These are phyloP conservation scores for Basipetospora chlamydospora DNA, from an alignment of 2,329 filamentous ascomycete genomes.

Conservation along the genomic window DNA sequence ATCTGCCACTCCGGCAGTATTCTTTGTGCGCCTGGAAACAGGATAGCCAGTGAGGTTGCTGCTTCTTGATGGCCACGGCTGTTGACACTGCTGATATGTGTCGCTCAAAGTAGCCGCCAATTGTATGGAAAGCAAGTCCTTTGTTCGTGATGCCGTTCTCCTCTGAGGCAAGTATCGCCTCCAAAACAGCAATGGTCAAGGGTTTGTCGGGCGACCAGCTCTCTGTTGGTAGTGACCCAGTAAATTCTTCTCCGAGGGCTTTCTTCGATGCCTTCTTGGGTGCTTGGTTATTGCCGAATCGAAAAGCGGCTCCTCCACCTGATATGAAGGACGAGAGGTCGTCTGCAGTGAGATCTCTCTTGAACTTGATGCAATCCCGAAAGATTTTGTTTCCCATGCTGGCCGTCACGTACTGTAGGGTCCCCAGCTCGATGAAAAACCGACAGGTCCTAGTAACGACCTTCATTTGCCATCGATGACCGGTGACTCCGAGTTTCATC, in stretches of 20 bases:
- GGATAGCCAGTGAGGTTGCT: constrained; percentile 24
- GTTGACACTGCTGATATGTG: constrained; percentile 15
- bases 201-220: constrained; percentile 16
- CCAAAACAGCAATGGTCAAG: constrained; percentile 19
- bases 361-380: constrained; percentile 47
- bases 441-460: constrained; percentile 42
- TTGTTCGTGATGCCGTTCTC: constrained; percentile 19
- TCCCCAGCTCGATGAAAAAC: constrained; percentile 39
- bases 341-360: constrained; percentile 37
- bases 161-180: constrained; percentile 18
- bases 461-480: constrained; percentile 45
- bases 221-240: background rate
- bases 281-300: constrained; percentile 19
- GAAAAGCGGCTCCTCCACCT: constrained; percentile 34
- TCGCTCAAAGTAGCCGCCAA: constrained; percentile 20
- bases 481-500: constrained; percentile 39
- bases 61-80: constrained; percentile 14
- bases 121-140: constrained; percentile 19
- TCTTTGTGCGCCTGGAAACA: constrained; percentile 20
- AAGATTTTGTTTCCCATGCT: constrained; percentile 38
- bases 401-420: constrained; percentile 42
- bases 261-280: too few species aligned
- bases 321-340: constrained; percentile 17
- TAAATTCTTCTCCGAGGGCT: background rate
- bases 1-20: constrained; percentile 8